These are phyloP conservation scores for Albifimbria verrucaria DNA, from an alignment of 2,329 filamentous ascomycete species.

Conservation along the genomic window DNA sequence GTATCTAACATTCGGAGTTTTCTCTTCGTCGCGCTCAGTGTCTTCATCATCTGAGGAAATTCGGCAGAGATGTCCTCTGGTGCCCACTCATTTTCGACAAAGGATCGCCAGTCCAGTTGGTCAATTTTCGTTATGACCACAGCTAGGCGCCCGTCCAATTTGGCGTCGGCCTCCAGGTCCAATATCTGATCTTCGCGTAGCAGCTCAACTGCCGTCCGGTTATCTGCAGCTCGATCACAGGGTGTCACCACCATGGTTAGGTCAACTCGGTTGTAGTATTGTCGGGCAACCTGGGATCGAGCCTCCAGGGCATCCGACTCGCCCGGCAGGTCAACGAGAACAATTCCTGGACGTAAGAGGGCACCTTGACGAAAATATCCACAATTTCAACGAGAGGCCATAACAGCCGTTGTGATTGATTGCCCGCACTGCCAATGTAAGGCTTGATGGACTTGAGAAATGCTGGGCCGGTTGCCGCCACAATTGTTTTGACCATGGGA, in stretches of 20 bases:
- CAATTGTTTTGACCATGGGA: neutral
- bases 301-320: conserved; percentile 8
- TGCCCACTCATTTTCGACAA: conserved; percentile 4
- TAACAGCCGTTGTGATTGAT: neutral
- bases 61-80: neutral
- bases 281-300: conserved; percentile 6
- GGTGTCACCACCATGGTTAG: conserved; percentile 9
- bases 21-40: neutral
- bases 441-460: conserved; percentile 7
- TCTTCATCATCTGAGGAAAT: neutral
- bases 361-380: conserved; percentile 5
- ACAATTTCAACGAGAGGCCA: conserved; percentile 15
- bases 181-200: conserved; percentile 7
- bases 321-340: conserved; percentile 16
- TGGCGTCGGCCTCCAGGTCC: conserved; percentile 10
- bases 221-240: conserved; percentile 12
- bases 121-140: conserved; percentile 6
- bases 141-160: conserved; percentile 2
- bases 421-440: conserved; percentile 6
- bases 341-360: conserved; percentile 10
- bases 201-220: conserved; percentile 9
- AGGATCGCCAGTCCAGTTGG: conserved; percentile 5
- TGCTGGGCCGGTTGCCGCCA: neutral
- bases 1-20: neutral
- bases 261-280: conserved; percentile 7